These are phyloP conservation scores for Protomyces inundatus DNA, from an alignment of 1,139 yeast genomes.

Conservation along the genomic window DNA sequence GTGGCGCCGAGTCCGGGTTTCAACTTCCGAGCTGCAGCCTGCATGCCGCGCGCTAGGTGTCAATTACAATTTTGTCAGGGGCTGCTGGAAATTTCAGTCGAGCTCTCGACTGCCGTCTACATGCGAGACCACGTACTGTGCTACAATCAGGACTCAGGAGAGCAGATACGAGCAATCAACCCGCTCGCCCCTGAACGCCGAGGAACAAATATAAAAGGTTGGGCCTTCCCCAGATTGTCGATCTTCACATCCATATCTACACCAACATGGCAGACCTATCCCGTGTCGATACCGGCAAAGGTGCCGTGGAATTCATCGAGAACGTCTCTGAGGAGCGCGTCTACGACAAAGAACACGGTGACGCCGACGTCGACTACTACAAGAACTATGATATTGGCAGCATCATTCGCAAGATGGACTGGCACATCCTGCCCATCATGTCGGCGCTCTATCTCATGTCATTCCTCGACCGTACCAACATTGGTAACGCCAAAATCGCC, in stretches of 20 bases:
- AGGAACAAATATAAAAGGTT: neutral
- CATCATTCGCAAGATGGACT: constrained; percentile 47
- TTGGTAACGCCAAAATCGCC: constrained; percentile 57
- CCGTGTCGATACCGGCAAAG: neutral
- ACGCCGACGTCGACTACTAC: constrained; percentile 10
- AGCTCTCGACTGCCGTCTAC: no score
- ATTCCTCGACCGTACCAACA: constrained; percentile 57
- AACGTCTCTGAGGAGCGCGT: constrained; percentile 11
- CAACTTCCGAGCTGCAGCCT: no score
- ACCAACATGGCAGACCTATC: neutral
- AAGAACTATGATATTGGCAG: constrained; percentile 3
- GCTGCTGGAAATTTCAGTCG: no score
- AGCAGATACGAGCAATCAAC: no score
- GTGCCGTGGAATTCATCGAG: constrained; percentile 5
- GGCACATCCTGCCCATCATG: constrained; percentile 52
- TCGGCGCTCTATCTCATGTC: constrained; percentile 55
- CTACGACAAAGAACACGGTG: neutral
- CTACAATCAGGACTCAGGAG: no score
- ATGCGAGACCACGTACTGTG: no score
- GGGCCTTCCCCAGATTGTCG: neutral
- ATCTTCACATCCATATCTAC: neutral
- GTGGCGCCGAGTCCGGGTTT: no score
- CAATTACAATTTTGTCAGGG: no score
- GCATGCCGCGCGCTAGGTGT: no score
- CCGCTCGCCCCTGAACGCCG: no score